Evolutionary conservation across 1,139 yeast genomes (phyloP), one percentile per base, ranked within the genome.

Genomic region (Pichia inconspicua): DNA sequence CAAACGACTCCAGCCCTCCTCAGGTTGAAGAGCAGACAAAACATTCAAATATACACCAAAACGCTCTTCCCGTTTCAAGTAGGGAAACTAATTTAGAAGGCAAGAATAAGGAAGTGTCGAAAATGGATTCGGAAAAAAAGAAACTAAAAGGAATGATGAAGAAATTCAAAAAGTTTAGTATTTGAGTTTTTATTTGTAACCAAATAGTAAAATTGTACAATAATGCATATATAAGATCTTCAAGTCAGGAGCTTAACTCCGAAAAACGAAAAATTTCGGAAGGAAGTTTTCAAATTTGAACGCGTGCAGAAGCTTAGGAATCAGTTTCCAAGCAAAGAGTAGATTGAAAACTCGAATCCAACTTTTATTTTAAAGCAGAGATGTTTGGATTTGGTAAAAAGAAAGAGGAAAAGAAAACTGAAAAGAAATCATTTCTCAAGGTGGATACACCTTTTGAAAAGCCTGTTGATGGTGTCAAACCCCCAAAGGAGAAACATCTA

Each of bases 401-500:
- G 56, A 64, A 63, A 43, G 60, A 55, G 12, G 63, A 43, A 52
- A 67, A 44, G 53, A 64, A 39, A 45, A 53, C 59, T 6, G 42
- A 44, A 22, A 41, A 17, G 8, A 57, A 58, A 17, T 45, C 50
- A 17, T 50, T 55, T 35, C 54, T 63, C 28, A 50, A 51, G 15
- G 58, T 55, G 3, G 53, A 55, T 14, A 40, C 54, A 7, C 92
- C 94, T 2, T 82, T 84, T 58, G 68, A 66, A 10, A 58, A 58
- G 1, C 78, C 85, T 0, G 74, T 83, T 4, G 50, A 61, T 0
- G 63, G 65, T 32, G 68, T 84, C 38, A 64, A 62, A 39, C 75
- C 80, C 4, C 92, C 92, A 0, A 60, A 63, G 41, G 77, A 72
- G 19, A 63, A 63, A 7, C 65, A 70, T 44, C 70, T 90, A 43